Conservation (phyloP, 805 yeast species). For the Hemisphaericaspora nanyangensis region DNA sequence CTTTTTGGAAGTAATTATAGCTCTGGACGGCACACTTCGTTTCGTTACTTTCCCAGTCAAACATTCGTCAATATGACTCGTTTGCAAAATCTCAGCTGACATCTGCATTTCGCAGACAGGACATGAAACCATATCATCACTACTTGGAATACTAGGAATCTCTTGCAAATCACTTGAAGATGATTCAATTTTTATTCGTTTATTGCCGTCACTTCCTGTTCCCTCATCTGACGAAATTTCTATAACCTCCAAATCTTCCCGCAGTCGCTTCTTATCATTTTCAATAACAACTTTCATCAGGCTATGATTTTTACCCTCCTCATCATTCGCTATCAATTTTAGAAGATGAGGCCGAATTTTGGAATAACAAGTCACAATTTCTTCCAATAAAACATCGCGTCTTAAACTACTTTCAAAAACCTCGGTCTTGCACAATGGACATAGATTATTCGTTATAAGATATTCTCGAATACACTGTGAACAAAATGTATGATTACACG, state of each 20-base stretch:
- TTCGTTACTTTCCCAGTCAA: slow-evolving; percentile 27
- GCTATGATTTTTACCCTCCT: no score
- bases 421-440: slow-evolving; percentile 77
- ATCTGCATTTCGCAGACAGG: slow-evolving; percentile 61
- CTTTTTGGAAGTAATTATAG: slow-evolving; percentile 2
- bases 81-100: slow-evolving; percentile 54
- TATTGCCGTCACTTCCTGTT: neutral
- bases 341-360: slow-evolving; percentile 12
- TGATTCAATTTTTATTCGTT: slow-evolving; percentile 1
- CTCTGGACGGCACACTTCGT: neutral
- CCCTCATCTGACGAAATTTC: slow-evolving; percentile 12
- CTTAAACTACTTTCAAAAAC: slow-evolving; percentile 66
- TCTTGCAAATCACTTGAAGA: neutral
- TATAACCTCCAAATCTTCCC: slow-evolving; percentile 10
- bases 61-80: slow-evolving; percentile 62
- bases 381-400: slow-evolving; percentile 69
- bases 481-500: slow-evolving; percentile 88
- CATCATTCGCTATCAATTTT: slow-evolving; percentile 2
- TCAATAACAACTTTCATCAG: no score
- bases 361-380: slow-evolving; percentile 53
- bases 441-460: slow-evolving; percentile 52
- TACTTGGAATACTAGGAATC: neutral
- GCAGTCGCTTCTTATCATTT: slow-evolving; percentile 10
- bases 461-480: slow-evolving; percentile 79
- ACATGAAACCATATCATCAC: slow-evolving; percentile 45